Evolutionary conservation across 345 rosid species (phyloP).

Genomic region (Lepidium aucheri): DNA sequence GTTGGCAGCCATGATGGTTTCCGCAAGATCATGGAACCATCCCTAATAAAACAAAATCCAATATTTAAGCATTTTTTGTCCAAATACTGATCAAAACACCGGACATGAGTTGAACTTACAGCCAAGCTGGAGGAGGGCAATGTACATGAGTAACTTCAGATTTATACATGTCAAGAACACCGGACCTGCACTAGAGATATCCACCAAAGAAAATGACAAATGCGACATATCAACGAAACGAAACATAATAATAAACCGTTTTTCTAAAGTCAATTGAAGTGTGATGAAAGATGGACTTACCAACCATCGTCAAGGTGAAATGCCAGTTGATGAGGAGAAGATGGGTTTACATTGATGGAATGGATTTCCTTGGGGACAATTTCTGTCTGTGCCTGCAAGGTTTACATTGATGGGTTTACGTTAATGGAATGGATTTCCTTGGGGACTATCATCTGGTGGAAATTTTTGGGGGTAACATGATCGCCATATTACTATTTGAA

Average conservation of each 20-base stretch:
- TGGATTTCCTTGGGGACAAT: slow-evolving; percentile 74
- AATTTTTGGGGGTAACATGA: neutral
- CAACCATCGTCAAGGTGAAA: slow-evolving; percentile 97
- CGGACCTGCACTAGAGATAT: slow-evolving; percentile 57
- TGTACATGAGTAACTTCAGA: slow-evolving; percentile 74
- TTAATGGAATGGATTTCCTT: slow-evolving; percentile 70
- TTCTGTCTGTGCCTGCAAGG: slow-evolving; percentile 74
- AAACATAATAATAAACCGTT: neutral
- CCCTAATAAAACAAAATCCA: slow-evolving; percentile 36
- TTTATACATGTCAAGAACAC: slow-evolving; percentile 63
- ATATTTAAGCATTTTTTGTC: neutral
- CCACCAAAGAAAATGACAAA: neutral
- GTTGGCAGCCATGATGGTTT: slow-evolving; percentile 84
- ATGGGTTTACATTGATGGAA: slow-evolving; percentile 70
- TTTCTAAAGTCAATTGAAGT: neutral
- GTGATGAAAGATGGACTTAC: slow-evolving; percentile 37
- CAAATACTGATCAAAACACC: neutral
- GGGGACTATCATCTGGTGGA: slow-evolving; percentile 25
- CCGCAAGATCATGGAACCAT: slow-evolving; percentile 45
- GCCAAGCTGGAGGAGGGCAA: slow-evolving; percentile 97
- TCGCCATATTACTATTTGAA: neutral
- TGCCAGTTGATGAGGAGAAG: slow-evolving; percentile 73
- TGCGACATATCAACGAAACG: neutral
- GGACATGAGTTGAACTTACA: slow-evolving; percentile 49
- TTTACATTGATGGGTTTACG: slow-evolving; percentile 23